phyloP scores from a whole-genome alignment of 768 basidiomycete genomes.

The Cyclocybe aegerita region DNA sequence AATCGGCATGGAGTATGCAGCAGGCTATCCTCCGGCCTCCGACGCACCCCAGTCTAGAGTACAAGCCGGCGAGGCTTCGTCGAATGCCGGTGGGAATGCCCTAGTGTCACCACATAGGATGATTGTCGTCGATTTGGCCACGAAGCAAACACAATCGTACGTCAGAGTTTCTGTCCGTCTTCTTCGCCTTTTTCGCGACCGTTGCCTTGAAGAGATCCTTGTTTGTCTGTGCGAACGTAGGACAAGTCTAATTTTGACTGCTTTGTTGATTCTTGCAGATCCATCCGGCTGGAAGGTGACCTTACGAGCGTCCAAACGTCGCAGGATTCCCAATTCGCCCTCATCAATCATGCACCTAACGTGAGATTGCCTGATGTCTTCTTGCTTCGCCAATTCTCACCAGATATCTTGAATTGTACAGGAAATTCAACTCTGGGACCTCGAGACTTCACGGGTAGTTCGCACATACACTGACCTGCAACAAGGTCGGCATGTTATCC shows the following conservation, averaged over 20 bases:
- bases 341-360: constrained; percentile 87
- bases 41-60: constrained; percentile 20
- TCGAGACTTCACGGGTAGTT: constrained; percentile 64
- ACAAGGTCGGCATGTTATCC: constrained; percentile 82
- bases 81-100: constrained; percentile 30
- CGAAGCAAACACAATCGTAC: constrained; percentile 68
- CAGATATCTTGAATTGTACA: constrained; percentile 29
- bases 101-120: constrained; percentile 56
- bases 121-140: constrained; percentile 74
- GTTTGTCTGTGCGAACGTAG: not conserved
- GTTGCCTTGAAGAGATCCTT: not conserved
- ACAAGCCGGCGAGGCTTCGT: constrained; percentile 33
- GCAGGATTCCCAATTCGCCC: constrained; percentile 79
- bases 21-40: constrained; percentile 15
- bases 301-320: constrained; percentile 88
- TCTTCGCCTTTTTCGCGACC: not conserved
- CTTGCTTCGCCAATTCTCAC: constrained; percentile 12
- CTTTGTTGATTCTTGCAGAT: constrained; percentile 37
- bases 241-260: constrained; percentile 7
- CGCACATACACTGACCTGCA: constrained; percentile 86
- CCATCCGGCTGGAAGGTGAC: constrained; percentile 70
- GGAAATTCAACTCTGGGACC: constrained; percentile 91
- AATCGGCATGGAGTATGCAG: constrained; percentile 60
- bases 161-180: constrained; percentile 26
- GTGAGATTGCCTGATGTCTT: constrained; percentile 43